Base-by-base conservation (phyloP, 202 grass and related monocot species). In the Hordeum pubiflorum region DNA sequence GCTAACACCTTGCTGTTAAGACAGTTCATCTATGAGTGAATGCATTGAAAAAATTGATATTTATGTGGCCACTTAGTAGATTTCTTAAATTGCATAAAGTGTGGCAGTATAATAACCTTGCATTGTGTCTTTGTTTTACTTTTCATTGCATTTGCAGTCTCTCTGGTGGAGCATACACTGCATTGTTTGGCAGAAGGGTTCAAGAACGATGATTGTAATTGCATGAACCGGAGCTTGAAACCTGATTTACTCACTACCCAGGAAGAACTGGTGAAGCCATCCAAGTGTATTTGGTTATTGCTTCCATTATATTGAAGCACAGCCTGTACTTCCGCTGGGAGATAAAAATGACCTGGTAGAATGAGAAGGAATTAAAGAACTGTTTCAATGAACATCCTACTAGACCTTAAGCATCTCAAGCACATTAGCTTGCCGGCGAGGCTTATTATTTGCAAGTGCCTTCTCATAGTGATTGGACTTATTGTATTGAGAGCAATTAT, bases 401-500 rank as follows among this genome's bases (percentile, higher is more conserved):
- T 80, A 39, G 84, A 90, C 10, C 74, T 86, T 56, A 90, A 86
- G 80, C 79, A 79, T 79, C 84, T 90, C 75, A 90, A 80, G 75
- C 88, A 86, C 43, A 48, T 86, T 31, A 90, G 74, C 69, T 83
- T 86, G 80, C 80, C 84, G 2, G 21, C 88, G 15, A 86, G 88
- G 75, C 62, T 69, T 83, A 69, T 90, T n/a, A 83, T 90, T 56
- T 90, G 80, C 36, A 90, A 90, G 83, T 76, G 80, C 63, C 84
- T 90, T 79, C 36, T 89, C 33, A 63, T 99, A 69, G 72, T 93
- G 61, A 83, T 87, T 79, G 74, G 17, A 9, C 57, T 95, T 23
- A 20, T 96, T 79, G 29, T 91, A 14, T 33, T 93, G 59, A 88
- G 86, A 86, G 79, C 81, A 80, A 88, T 78, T 52, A 21, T 93